Evolutionary conservation across 2,329 filamentous ascomycete species (phyloP).

Genomic region (Neocucurbitaria cava): DNA sequence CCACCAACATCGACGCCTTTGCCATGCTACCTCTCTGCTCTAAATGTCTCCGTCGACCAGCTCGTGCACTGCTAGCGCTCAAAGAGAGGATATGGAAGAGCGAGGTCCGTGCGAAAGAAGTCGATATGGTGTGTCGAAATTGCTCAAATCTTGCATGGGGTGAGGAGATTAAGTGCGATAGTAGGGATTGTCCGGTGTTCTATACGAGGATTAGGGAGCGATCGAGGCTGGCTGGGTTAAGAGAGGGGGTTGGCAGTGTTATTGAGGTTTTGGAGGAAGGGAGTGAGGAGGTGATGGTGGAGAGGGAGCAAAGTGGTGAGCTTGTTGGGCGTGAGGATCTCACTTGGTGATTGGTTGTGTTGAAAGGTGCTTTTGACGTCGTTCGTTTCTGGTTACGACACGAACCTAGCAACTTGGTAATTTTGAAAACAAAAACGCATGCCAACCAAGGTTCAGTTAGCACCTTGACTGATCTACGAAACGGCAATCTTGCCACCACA

Average conservation of each 20-base stretch:
- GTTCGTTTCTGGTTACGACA: neutral
- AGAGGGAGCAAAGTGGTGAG: neutral
- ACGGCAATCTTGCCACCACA: constrained; percentile 9
- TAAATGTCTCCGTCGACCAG: constrained; percentile 62
- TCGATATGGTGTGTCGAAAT: constrained; percentile 77
- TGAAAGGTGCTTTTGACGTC: neutral
- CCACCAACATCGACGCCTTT: constrained; percentile 22
- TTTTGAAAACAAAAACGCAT: constrained; percentile 16
- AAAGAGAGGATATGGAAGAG: constrained; percentile 66
- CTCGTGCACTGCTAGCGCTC: constrained; percentile 69
- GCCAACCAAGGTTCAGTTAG: constrained; percentile 15
- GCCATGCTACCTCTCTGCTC: constrained; percentile 61
- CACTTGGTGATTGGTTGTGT: neutral
- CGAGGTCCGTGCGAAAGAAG: constrained; percentile 68
- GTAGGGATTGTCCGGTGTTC: constrained; percentile 90
- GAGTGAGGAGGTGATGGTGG: neutral
- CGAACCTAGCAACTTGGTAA: neutral
- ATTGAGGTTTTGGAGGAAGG: constrained; percentile 35
- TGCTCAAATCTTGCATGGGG: constrained; percentile 76
- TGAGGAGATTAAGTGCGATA: constrained; percentile 86
- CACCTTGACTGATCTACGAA: constrained; percentile 12
- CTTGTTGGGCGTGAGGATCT: neutral
- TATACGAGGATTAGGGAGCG: constrained; percentile 74
- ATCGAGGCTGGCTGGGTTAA: constrained; percentile 30
- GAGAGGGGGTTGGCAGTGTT: constrained; percentile 32